These are phyloP conservation scores for Dendrocalamus sinicus DNA, from an alignment of 176 grass and related monocot genomes.

Conservation along the genomic window DNA sequence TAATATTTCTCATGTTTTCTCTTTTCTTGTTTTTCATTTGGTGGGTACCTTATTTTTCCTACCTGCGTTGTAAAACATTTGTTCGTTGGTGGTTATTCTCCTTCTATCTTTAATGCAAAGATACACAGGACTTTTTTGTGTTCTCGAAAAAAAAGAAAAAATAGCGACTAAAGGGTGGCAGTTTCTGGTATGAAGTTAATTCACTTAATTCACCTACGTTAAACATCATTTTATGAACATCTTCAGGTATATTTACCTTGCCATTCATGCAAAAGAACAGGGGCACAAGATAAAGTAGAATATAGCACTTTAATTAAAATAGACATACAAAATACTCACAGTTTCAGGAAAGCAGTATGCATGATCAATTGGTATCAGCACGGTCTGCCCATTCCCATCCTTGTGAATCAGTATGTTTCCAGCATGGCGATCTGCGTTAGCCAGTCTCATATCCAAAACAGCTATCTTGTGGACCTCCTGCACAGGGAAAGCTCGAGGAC, in stretches of 20 bases:
- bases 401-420: slow-evolving; percentile 60
- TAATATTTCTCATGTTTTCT: too few species aligned
- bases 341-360: slow-evolving; percentile 70
- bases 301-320: neutral
- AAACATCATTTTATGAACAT: neutral
- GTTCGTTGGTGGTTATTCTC: too few species aligned
- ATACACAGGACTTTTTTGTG: too few species aligned
- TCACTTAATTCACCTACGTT: neutral
- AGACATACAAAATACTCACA: slow-evolving; percentile 46
- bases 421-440: slow-evolving; percentile 61
- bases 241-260: slow-evolving; percentile 3
- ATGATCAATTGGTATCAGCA: slow-evolving; percentile 63
- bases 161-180: neutral
- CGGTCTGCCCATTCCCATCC: slow-evolving; percentile 12
- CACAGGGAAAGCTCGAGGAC: slow-evolving; percentile 49
- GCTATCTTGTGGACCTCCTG: slow-evolving; percentile 64
- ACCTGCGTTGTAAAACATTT: too few species aligned
- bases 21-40: too few species aligned
- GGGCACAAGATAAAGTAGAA: neutral
- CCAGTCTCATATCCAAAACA: slow-evolving; percentile 64
- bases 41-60: too few species aligned
- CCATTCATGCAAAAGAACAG: neutral
- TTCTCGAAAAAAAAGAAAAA: too few species aligned
- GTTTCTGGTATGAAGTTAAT: neutral
- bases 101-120: too few species aligned